Conservation (phyloP, 2,329 filamentous ascomycete genomes). For the Penicillium sp. region DNA sequence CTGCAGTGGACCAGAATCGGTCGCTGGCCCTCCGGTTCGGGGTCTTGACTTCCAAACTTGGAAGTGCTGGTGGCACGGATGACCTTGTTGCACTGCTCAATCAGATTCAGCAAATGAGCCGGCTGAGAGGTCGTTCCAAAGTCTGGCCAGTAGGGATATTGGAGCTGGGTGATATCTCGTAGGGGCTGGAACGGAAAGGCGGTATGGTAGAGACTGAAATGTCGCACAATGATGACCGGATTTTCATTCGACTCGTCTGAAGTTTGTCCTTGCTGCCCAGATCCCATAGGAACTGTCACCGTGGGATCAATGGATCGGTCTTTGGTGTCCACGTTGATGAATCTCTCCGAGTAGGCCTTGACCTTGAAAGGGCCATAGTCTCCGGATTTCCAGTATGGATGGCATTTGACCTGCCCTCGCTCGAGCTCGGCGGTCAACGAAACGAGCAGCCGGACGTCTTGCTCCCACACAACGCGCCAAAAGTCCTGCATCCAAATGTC, state of each 20-base stretch:
- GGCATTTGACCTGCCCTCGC: slow-evolving; percentile 90
- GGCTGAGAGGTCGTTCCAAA: slow-evolving; percentile 92
- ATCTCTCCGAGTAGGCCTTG: slow-evolving; percentile 77
- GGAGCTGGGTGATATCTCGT: slow-evolving; percentile 89
- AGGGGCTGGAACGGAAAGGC: slow-evolving; percentile 79
- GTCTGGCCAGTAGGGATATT: slow-evolving; percentile 96
- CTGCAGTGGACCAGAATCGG: slow-evolving; percentile 94
- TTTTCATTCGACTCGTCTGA: slow-evolving; percentile 35
- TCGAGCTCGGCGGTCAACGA: slow-evolving; percentile 96
- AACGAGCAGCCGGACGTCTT: slow-evolving; percentile 90
- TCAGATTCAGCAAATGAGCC: slow-evolving; percentile 78
- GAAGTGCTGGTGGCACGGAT: slow-evolving; percentile 42
- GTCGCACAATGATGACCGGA: slow-evolving; percentile 79
- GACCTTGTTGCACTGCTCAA: slow-evolving; percentile 82
- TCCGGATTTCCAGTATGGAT: slow-evolving; percentile 84
- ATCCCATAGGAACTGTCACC: background rate
- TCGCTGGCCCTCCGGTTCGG: slow-evolving; percentile 57
- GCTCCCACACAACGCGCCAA: slow-evolving; percentile 96
- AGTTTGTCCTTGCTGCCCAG: slow-evolving; percentile 22
- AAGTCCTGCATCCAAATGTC: slow-evolving; percentile 68
- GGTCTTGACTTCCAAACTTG: slow-evolving; percentile 49
- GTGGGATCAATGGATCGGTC: slow-evolving; percentile 45
- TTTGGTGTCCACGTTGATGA: slow-evolving; percentile 70
- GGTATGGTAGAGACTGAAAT: slow-evolving; percentile 79
- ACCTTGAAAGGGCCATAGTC: slow-evolving; percentile 78